Percentiles rank a stretch among this genome's conserved stretches.
phyloP scores from a whole-genome alignment of 228 moss, liverwort and hornwort species.

The Sphagnum magellanicum region DNA sequence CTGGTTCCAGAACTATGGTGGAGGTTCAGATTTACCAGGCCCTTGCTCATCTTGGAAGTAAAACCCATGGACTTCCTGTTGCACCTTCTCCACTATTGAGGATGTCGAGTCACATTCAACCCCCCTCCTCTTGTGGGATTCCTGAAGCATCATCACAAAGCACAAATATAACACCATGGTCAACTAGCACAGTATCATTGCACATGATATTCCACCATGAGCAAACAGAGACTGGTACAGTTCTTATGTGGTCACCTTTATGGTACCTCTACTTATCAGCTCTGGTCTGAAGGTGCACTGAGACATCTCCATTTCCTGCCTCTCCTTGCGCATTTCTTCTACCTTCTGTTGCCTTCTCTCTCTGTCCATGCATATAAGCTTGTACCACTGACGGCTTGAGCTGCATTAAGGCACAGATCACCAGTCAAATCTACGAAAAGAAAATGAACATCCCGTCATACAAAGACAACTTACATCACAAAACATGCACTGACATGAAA shows the following conservation, averaged over 20 bases:
- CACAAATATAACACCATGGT: neutral
- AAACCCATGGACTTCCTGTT: slow-evolving; percentile 84
- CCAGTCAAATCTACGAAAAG: neutral
- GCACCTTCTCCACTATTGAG: slow-evolving; percentile 58
- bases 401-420: slow-evolving; percentile 18
- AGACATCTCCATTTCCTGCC: slow-evolving; percentile 73
- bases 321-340: slow-evolving; percentile 69
- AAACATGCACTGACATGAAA: neutral
- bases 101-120: slow-evolving; percentile 18
- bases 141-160: slow-evolving; percentile 12
- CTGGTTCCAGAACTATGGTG: neutral
- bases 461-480: neutral
- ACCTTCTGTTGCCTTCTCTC: slow-evolving; percentile 62
- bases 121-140: slow-evolving; percentile 13
- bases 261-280: slow-evolving; percentile 38
- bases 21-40: slow-evolving; percentile 33
- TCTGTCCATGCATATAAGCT: slow-evolving; percentile 71
- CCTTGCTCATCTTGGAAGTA: slow-evolving; percentile 78
- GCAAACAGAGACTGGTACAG: neutral
- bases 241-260: slow-evolving; percentile 25
- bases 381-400: slow-evolving; percentile 84
- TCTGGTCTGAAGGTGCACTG: slow-evolving; percentile 94
- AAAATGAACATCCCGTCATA: neutral
- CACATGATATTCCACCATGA: neutral
- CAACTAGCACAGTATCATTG: neutral